Percentiles rank a stretch among this genome's conserved stretches.
Evolutionary conservation across 345 rosid genomes (phyloP).

Genomic region (Rubroshorea leprosula): DNA sequence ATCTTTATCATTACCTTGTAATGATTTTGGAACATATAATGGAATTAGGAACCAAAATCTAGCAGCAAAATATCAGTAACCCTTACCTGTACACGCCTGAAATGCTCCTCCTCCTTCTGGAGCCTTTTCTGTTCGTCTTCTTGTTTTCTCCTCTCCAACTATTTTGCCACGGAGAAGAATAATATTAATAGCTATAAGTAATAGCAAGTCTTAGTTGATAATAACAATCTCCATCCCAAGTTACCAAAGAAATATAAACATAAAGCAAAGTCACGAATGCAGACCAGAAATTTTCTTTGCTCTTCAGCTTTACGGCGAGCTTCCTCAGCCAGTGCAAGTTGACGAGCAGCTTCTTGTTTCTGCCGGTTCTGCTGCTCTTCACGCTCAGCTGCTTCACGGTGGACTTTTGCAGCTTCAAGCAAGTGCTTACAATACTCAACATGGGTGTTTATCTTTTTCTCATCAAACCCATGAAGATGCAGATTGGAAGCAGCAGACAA

Average conservation of each 20-base stretch:
- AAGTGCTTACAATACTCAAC: constrained; percentile 96
- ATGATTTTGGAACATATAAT: background rate
- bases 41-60: background rate
- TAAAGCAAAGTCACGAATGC: constrained; percentile 10
- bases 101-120: constrained; percentile 84
- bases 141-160: constrained; percentile 93
- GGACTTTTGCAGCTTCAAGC: constrained; percentile 86
- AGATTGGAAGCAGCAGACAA: constrained; percentile 90
- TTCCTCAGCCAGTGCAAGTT: constrained; percentile 93
- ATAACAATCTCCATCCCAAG: background rate
- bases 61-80: background rate
- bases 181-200: no score
- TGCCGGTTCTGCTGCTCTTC: constrained; percentile 90
- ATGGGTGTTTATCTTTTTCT: constrained; percentile 94
- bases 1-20: background rate
- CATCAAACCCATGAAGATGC: constrained; percentile 89
- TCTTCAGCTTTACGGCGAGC: constrained; percentile 98
- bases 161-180: constrained; percentile 23
- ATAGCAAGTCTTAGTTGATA: constrained; percentile 1
- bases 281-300: constrained; percentile 86
- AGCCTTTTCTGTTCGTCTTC: constrained; percentile 85
- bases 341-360: constrained; percentile 91
- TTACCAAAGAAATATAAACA: background rate
- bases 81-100: constrained; percentile 75
- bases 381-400: constrained; percentile 88